Conservation (phyloP, 805 yeast genomes). For the Monosporozyma aquatica region DNA sequence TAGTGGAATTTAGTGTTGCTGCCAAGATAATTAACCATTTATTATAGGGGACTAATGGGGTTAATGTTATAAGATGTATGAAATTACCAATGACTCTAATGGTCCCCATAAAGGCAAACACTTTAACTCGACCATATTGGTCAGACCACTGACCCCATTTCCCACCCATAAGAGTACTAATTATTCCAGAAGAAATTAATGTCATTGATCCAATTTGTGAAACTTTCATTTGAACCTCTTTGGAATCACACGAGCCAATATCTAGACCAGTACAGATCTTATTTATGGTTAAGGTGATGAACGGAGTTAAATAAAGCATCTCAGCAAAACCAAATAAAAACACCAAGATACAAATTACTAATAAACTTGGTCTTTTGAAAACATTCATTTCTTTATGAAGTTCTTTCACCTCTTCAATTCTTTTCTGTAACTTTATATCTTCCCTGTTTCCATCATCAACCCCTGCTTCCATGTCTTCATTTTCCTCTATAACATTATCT, state of each 20-base stretch:
- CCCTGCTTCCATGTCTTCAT: neutral
- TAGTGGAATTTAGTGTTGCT: slow-evolving; percentile 38
- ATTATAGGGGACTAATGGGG: slow-evolving; percentile 32
- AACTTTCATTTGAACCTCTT: slow-evolving; percentile 35
- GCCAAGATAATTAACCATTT: slow-evolving; percentile 35
- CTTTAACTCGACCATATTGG: slow-evolving; percentile 48
- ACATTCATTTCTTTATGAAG: slow-evolving; percentile 29
- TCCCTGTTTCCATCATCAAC: slow-evolving; percentile 11
- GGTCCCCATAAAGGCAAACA: slow-evolving; percentile 32
- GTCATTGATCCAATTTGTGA: slow-evolving; percentile 43
- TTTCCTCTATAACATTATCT: too few relatives aligned
- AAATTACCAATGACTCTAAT: slow-evolving; percentile 20
- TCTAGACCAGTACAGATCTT: slow-evolving; percentile 35
- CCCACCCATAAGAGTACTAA: slow-evolving; percentile 47
- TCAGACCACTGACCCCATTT: slow-evolving; percentile 59
- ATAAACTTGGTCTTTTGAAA: slow-evolving; percentile 45
- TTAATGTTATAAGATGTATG: slow-evolving; percentile 21
- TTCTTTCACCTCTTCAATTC: slow-evolving; percentile 42
- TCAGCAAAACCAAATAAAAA: slow-evolving; percentile 37
- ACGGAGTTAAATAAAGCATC: slow-evolving; percentile 35
- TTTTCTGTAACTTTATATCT: slow-evolving; percentile 20
- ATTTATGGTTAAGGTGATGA: slow-evolving; percentile 29
- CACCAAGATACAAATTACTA: slow-evolving; percentile 37
- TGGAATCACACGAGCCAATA: slow-evolving; percentile 31
- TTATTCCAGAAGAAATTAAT: slow-evolving; percentile 35